These are phyloP conservation scores for Colletotrichum orbiculare DNA, from an alignment of 2,329 filamentous ascomycete genomes.

Conservation along the genomic window DNA sequence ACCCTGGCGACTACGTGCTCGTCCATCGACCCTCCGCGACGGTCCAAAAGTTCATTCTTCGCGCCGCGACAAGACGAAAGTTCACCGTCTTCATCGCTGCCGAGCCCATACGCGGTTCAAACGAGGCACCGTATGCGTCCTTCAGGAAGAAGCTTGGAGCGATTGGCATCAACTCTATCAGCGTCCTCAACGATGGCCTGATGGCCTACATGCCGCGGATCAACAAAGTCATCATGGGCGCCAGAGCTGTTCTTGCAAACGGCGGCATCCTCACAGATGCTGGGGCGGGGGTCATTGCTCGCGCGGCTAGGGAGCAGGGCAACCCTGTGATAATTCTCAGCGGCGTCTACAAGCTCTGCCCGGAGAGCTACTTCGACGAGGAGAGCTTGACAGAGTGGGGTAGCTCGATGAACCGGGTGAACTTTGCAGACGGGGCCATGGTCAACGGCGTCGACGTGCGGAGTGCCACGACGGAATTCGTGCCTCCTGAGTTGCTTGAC, in stretches of 20 bases:
- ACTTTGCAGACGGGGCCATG: slow-evolving; percentile 82
- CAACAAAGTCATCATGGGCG: slow-evolving; percentile 93
- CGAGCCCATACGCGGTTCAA: slow-evolving; percentile 57
- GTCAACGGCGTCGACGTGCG: slow-evolving; percentile 82
- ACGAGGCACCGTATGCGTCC: slow-evolving; percentile 57
- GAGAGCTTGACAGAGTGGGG: slow-evolving; percentile 89
- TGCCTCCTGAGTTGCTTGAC: slow-evolving; percentile 80
- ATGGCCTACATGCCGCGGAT: slow-evolving; percentile 96
- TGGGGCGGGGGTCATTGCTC: slow-evolving; percentile 85
- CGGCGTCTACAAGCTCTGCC: slow-evolving; percentile 93
- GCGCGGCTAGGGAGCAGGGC: slow-evolving; percentile 83
- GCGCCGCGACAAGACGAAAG: slow-evolving; percentile 87
- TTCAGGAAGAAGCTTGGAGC: slow-evolving; percentile 83
- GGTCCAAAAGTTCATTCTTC: slow-evolving; percentile 88
- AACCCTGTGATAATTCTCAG: slow-evolving; percentile 89
- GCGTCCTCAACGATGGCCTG: slow-evolving; percentile 85
- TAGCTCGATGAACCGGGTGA: slow-evolving; percentile 79
- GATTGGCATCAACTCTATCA: slow-evolving; percentile 83
- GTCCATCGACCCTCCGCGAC: slow-evolving; percentile 88
- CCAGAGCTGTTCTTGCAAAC: slow-evolving; percentile 87
- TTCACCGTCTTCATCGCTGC: slow-evolving; percentile 92
- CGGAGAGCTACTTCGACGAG: slow-evolving; percentile 86
- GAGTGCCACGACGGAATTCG: slow-evolving; percentile 84
- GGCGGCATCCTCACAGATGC: slow-evolving; percentile 86
- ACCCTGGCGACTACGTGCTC: slow-evolving; percentile 91